Percentiles rank a stretch among this genome's conserved stretches.
These are phyloP conservation scores for Neocallimastix lanati DNA, from an alignment of 192 early-diverging fungal genomes.

Conservation along the genomic window DNA sequence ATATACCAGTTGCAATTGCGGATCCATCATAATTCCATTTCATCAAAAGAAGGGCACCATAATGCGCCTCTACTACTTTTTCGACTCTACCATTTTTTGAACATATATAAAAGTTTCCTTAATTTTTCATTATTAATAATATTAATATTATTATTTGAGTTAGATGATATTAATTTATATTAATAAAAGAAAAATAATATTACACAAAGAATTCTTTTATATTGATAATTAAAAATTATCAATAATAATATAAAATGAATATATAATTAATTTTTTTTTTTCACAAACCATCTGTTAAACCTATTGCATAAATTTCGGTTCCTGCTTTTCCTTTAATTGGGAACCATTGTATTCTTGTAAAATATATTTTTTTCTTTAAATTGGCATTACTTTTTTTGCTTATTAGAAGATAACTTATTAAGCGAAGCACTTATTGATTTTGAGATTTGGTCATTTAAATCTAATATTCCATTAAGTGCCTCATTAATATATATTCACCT, in stretches of 20 bases:
- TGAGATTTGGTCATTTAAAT: background rate
- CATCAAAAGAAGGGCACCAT: constrained; percentile 24
- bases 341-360: constrained; percentile 32
- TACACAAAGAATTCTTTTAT: too few species aligned
- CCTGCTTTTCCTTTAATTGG: constrained; percentile 15
- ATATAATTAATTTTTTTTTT: too few species aligned
- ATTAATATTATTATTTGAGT: too few species aligned
- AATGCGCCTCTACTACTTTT: constrained; percentile 35
- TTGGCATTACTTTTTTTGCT: constrained; percentile 1
- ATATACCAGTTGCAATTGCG: constrained; percentile 29
- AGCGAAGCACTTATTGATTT: background rate
- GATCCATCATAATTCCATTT: constrained; percentile 34
- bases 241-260: too few species aligned
- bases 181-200: too few species aligned
- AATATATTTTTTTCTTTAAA: constrained; percentile 7
- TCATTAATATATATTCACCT: constrained; percentile 21
- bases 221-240: too few species aligned
- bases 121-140: background rate
- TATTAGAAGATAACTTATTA: background rate
- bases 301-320: constrained; percentile 24
- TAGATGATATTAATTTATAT: too few species aligned
- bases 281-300: constrained; percentile 28
- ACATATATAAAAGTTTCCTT: constrained; percentile 34
- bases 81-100: constrained; percentile 28
- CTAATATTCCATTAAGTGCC: constrained; percentile 11